Evolutionary conservation across 148 eudicot species (phyloP).

Genomic region (Dysphania ambrosioides): DNA sequence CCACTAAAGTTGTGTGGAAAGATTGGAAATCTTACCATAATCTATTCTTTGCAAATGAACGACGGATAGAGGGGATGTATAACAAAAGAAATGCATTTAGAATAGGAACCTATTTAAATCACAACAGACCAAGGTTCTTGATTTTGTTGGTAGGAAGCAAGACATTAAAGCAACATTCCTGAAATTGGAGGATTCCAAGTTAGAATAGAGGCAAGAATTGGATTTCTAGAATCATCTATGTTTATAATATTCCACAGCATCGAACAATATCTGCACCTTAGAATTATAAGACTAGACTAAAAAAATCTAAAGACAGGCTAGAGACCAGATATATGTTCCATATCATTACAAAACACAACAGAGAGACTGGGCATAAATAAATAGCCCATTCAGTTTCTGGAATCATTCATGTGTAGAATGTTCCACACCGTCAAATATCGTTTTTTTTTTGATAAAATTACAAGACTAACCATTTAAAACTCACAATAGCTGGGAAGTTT

Average conservation of each 20-base stretch:
- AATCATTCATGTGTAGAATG: too few species aligned
- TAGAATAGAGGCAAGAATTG: not conserved
- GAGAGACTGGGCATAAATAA: constrained; percentile 35
- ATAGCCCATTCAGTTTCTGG: not conserved
- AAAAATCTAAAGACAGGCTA: not conserved
- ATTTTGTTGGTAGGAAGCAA: not conserved
- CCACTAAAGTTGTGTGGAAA: too few species aligned
- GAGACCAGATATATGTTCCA: not conserved
- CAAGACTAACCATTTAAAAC: too few species aligned
- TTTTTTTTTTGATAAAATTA: too few species aligned
- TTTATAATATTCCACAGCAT: too few species aligned
- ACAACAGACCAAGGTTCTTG: not conserved
- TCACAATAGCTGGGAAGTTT: too few species aligned
- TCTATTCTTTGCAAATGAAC: too few species aligned
- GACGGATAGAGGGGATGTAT: not conserved
- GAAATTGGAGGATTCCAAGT: not conserved
- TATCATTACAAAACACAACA: constrained; percentile 60
- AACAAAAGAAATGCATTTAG: not conserved
- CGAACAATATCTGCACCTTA: not conserved
- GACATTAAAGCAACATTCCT: not conserved
- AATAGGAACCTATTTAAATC: not conserved
- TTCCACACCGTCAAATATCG: too few species aligned
- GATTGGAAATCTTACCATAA: too few species aligned
- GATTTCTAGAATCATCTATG: not conserved
- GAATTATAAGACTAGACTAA: not conserved